Evolutionary conservation across 768 basidiomycete genomes (phyloP).

Genomic region (Leucocoprinus leucothites): DNA sequence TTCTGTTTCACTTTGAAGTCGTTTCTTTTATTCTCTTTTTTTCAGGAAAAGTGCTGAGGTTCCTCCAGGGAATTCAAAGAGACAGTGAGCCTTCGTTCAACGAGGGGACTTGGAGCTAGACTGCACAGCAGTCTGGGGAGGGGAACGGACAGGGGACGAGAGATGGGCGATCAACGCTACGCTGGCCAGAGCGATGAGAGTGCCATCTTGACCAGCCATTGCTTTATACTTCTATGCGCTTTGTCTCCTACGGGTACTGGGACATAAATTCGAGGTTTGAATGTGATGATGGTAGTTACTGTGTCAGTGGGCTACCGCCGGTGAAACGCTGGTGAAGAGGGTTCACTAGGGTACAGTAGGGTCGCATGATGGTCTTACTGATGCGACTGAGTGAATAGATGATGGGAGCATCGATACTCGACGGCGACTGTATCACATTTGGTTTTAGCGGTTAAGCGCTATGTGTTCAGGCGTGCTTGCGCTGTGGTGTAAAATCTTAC

Average conservation of each 20-base stretch:
- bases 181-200: constrained; percentile 5
- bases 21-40: no score
- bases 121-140: background rate
- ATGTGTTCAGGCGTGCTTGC: no score
- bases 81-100: background rate
- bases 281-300: background rate
- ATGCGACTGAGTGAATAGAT: no score
- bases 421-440: no score
- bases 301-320: background rate
- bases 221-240: background rate
- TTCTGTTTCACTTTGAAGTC: background rate
- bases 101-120: background rate
- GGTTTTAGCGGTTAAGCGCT: no score
- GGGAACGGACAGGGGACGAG: background rate
- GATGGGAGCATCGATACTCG: no score
- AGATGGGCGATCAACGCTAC: constrained; percentile 5
- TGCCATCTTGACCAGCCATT: background rate
- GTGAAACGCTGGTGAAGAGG: background rate
- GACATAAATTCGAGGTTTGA: background rate
- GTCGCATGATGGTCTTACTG: no score
- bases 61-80: constrained; percentile 4
- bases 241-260: no score
- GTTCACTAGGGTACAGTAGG: no score
- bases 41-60: background rate
- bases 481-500: no score